These are phyloP conservation scores for Entamoeba dispar DNA, from an alignment of 208 protist species.

Conservation along the genomic window DNA sequence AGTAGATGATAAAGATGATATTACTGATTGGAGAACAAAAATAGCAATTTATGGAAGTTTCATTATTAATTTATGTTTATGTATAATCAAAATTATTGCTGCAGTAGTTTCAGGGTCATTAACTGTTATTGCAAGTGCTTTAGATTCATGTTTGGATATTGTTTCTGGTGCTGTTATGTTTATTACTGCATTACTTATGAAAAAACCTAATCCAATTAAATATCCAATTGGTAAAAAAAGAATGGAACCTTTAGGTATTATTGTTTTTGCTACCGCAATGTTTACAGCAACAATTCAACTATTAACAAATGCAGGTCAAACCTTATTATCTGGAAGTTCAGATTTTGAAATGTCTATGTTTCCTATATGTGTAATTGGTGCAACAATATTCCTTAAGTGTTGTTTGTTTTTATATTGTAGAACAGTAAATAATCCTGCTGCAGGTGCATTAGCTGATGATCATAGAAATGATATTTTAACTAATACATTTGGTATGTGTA, in stretches of 20 bases:
- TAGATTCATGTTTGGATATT: conserved; percentile 10
- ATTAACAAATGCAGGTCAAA: neutral
- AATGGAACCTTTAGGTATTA: conserved; percentile 2
- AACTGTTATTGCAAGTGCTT: neutral
- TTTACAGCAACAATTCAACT: neutral
- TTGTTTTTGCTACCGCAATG: conserved; percentile 15
- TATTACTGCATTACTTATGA: neutral
- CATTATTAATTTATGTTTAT: neutral
- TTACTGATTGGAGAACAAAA: neutral
- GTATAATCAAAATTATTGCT: conserved; percentile 1
- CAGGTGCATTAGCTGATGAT: conserved; percentile 4
- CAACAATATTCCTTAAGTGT: neutral
- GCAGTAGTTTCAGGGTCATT: neutral
- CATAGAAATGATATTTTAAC: conserved; percentile 19
- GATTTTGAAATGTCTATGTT: conserved; percentile 1
- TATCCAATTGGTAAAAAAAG: conserved; percentile 11
- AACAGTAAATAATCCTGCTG: neutral
- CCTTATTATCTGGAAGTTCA: neutral
- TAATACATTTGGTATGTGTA: conserved; percentile 4
- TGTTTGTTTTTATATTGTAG: conserved; percentile 6
- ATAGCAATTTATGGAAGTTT: neutral
- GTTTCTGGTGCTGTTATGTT: neutral
- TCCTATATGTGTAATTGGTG: neutral
- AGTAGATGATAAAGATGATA: neutral
- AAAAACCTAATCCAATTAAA: conserved; percentile 3